These are phyloP conservation scores for Cytospora paraplurivora DNA, from an alignment of 2,329 filamentous ascomycete species.

Conservation along the genomic window DNA sequence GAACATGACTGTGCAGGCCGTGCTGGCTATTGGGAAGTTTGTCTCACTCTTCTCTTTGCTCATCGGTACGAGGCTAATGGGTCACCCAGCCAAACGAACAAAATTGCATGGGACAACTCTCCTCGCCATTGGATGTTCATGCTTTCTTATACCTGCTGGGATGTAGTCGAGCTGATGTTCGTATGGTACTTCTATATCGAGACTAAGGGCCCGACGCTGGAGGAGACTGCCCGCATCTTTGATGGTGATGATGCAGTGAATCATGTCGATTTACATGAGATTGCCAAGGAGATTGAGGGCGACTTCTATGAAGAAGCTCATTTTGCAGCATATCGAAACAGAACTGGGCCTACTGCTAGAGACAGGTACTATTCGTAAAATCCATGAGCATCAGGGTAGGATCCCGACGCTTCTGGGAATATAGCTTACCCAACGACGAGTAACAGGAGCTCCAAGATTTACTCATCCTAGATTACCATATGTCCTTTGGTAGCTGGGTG, in stretches of 20 bases:
- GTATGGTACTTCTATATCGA: slow-evolving; percentile 70
- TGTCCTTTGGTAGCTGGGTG: too few relatives aligned
- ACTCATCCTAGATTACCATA: too few relatives aligned
- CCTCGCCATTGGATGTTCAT: slow-evolving; percentile 66
- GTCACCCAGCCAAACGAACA: slow-evolving; percentile 57
- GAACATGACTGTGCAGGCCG: slow-evolving; percentile 64
- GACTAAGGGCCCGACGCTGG: slow-evolving; percentile 70
- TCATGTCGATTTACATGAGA: slow-evolving; percentile 55
- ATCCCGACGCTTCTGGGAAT: not conserved
- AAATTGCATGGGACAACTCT: slow-evolving; percentile 61
- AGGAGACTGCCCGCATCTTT: slow-evolving; percentile 71
- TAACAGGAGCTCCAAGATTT: too few relatives aligned
- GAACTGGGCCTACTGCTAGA: slow-evolving; percentile 22
- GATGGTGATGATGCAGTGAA: slow-evolving; percentile 64
- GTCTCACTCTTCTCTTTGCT: slow-evolving; percentile 38
- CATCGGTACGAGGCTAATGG: not conserved
- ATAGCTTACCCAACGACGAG: too few relatives aligned
- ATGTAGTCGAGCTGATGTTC: slow-evolving; percentile 60
- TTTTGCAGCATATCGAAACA: slow-evolving; percentile 22
- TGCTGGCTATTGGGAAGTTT: slow-evolving; percentile 62
- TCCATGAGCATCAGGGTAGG: not conserved
- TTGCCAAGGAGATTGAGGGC: slow-evolving; percentile 55
- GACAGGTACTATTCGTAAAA: slow-evolving; percentile 24
- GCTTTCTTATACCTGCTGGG: slow-evolving; percentile 67
- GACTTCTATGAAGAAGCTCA: slow-evolving; percentile 39